These are phyloP conservation scores for Prunus salicina DNA, from an alignment of 306 rosid species.

Conservation along the genomic window DNA sequence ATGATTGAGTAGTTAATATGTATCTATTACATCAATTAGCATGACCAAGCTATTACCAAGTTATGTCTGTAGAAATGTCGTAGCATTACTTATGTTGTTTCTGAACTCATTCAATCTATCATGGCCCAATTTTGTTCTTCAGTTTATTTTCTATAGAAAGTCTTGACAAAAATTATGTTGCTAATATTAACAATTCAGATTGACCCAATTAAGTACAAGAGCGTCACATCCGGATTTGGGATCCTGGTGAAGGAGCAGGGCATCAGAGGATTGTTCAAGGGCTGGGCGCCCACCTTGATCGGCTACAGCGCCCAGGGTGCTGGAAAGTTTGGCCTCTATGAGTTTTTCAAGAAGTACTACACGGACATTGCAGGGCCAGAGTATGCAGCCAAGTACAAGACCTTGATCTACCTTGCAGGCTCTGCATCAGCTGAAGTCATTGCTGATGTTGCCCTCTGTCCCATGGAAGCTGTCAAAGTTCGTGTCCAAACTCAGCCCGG, in stretches of 20 bases:
- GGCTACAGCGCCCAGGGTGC: conserved; percentile 93
- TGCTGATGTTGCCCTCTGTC: conserved; percentile 81
- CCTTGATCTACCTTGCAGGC: conserved; percentile 71
- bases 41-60: background rate
- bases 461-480: conserved; percentile 88
- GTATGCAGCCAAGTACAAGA: conserved; percentile 71
- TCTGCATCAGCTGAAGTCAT: conserved; percentile 83
- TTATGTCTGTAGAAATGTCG: background rate
- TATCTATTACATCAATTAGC: background rate
- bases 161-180: too few relatives aligned
- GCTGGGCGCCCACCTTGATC: conserved; percentile 81
- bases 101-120: background rate
- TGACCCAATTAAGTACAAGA: conserved; percentile 70
- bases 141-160: too few relatives aligned
- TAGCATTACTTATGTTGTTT: background rate
- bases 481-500: conserved; percentile 93
- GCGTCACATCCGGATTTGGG: conserved; percentile 65
- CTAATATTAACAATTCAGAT: conserved; percentile 30
- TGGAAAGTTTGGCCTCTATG: conserved; percentile 72
- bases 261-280: conserved; percentile 57
- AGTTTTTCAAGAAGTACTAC: conserved; percentile 84
- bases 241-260: conserved; percentile 73
- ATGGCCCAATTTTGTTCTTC: background rate
- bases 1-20: background rate
- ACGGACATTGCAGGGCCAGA: conserved; percentile 76